A percentile compares a stretch with the other conserved stretches of the same genome.
phyloP scores from a whole-genome alignment of 2,329 filamentous ascomycete species.

The Dichotomopilus funicola region DNA sequence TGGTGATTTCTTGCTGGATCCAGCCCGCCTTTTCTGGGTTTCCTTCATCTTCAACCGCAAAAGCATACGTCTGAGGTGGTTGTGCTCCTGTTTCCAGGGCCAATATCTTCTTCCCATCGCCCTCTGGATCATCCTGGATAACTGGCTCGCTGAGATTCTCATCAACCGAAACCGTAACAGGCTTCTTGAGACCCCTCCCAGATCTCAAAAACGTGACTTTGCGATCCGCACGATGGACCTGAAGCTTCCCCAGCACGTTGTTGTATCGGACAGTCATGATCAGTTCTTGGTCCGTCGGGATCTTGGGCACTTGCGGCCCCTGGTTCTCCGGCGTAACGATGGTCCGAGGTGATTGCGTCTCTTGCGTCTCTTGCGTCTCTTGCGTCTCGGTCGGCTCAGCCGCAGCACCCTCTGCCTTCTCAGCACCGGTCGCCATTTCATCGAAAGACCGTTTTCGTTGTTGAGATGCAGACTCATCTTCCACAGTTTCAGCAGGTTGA shows the following conservation, averaged over 20 bases:
- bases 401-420: background rate
- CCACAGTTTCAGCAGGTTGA: background rate
- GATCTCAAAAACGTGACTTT: conserved; percentile 19
- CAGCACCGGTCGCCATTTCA: background rate
- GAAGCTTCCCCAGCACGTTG: conserved; percentile 21
- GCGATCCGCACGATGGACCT: conserved; percentile 9
- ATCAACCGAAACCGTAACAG: conserved; percentile 22
- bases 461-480: too few species aligned
- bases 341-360: background rate
- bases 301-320: background rate
- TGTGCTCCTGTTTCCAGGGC: conserved; percentile 16
- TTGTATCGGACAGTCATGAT: conserved; percentile 17
- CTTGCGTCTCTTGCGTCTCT: conserved; percentile 9
- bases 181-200: conserved; percentile 15
- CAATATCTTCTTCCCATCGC: conserved; percentile 21
- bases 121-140: conserved; percentile 20
- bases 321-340: background rate
- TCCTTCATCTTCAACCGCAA: conserved; percentile 19
- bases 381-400: conserved; percentile 8
- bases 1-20: conserved; percentile 15
- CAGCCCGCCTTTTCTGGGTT: conserved; percentile 8
- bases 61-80: conserved; percentile 19
- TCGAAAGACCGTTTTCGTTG: conserved; percentile 3
- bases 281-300: conserved; percentile 2
- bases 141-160: conserved; percentile 16